Evolutionary conservation across 2,329 filamentous ascomycete species (phyloP).

Genomic region (Monosporascus ibericus): DNA sequence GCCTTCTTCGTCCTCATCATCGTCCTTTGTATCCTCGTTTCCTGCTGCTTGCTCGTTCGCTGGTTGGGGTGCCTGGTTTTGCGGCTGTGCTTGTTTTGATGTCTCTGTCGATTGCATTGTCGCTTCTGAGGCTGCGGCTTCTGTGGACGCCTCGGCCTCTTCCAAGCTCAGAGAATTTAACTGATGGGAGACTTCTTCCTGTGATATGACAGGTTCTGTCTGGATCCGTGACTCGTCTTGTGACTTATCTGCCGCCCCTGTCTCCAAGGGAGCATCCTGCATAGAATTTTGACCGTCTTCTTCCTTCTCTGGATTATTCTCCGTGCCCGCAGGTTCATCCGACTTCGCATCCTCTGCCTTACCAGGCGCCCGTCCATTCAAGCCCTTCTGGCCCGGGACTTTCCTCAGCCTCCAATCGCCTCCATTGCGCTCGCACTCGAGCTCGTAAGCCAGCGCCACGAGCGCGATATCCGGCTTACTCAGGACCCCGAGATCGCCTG

Average conservation of each 20-base stretch:
- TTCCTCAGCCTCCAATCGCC: constrained; percentile 81
- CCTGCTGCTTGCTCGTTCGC: constrained; percentile 10
- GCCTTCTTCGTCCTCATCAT: constrained; percentile 56
- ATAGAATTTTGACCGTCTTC: constrained; percentile 1
- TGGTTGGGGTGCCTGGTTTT: constrained; percentile 4
- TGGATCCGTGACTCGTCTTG: constrained; percentile 3
- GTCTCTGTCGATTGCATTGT: background rate
- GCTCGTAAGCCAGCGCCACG: constrained; percentile 83
- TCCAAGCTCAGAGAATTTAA: constrained; percentile 19
- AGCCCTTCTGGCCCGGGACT: constrained; percentile 68
- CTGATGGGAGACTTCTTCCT: constrained; percentile 17
- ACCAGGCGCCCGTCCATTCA: constrained; percentile 63
- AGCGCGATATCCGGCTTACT: constrained; percentile 87
- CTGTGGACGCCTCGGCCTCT: constrained; percentile 10
- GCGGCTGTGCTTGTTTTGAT: too few species aligned
- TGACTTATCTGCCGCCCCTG: background rate
- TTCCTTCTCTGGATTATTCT: constrained; percentile 8
- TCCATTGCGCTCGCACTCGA: constrained; percentile 88
- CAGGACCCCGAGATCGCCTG: constrained; percentile 81
- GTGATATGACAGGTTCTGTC: constrained; percentile 8
- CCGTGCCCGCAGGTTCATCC: constrained; percentile 12
- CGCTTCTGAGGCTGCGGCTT: constrained; percentile 6
- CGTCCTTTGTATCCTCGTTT: constrained; percentile 30
- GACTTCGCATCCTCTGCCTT: constrained; percentile 38
- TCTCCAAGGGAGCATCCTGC: constrained; percentile 1